These are phyloP conservation scores for Colletotrichum incanum DNA, from an alignment of 2,329 filamentous ascomycete species.

Conservation along the genomic window DNA sequence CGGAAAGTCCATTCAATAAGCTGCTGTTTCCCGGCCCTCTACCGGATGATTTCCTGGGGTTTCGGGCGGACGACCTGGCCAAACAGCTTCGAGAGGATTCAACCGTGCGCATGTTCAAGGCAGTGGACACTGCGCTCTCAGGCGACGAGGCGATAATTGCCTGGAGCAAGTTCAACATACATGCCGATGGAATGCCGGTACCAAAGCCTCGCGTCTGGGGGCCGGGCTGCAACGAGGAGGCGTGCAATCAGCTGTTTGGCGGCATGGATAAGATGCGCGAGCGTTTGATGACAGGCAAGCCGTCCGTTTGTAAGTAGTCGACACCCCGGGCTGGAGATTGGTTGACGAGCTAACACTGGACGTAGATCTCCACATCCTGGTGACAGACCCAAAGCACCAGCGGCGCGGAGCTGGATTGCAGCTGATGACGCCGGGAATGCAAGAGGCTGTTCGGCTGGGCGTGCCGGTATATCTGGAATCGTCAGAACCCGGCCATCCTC, in stretches of 20 bases:
- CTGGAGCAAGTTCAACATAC: conserved; percentile 57
- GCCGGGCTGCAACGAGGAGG: conserved; percentile 52
- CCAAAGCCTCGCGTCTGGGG: conserved; percentile 47
- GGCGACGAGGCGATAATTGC: conserved; percentile 50
- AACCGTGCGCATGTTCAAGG: conserved; percentile 37
- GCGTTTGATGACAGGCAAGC: conserved; percentile 51
- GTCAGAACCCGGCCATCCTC: conserved; percentile 49
- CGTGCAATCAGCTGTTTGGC: conserved; percentile 52
- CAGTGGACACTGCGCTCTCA: conserved; percentile 42
- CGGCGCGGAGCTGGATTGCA: conserved; percentile 54
- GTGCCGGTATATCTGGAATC: conserved; percentile 57
- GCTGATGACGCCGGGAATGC: conserved; percentile 54
- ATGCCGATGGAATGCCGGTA: conserved; percentile 47
- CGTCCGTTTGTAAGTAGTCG: conserved; percentile 54
- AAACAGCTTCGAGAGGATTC: conserved; percentile 42
- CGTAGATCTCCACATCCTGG: conserved; percentile 56
- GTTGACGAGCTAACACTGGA: conserved; percentile 11
- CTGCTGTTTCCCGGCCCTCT: conserved; percentile 51
- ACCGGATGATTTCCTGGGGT: conserved; percentile 45
- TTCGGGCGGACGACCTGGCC: conserved; percentile 46
- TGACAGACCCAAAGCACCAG: conserved; percentile 57
- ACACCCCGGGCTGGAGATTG: neutral
- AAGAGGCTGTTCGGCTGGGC: conserved; percentile 55
- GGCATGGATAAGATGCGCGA: conserved; percentile 51
- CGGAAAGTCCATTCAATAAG: conserved; percentile 22